Base-by-base conservation (phyloP, 352 stramenopile species). In the Pythium coloratum region DNA sequence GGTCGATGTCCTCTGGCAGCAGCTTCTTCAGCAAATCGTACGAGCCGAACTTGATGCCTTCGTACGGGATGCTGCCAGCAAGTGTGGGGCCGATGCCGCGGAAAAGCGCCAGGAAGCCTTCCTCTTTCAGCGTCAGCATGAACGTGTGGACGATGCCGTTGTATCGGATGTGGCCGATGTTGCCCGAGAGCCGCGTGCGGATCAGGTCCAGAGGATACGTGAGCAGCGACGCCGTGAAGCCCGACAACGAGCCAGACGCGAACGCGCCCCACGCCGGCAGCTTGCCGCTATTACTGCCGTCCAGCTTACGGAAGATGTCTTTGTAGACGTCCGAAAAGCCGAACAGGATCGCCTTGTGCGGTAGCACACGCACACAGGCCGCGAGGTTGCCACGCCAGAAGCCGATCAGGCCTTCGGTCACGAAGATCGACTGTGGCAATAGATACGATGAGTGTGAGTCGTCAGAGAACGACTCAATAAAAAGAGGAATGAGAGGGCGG, bases 261-360 rank as follows among this genome's bases (percentile, higher is more conserved):
- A 96, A 96, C 7, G 82, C 70, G 0, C 84, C 80, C 75, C 83
- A 90, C 0, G 65, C 49, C 0, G 82, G 82, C 36, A 90, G 68
- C 57, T 66, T 63, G 6, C 66, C 67, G 0, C 58, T 57, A 3
- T 62, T 32, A 59, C 75, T 66, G 3, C 59, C 65, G 30, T 66
- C 51, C 30, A 71, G 54, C 38, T 49, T 55, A 12, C 81, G 74
- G 64, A 95, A 85, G 6, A 88, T 42, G 53, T 92, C 84, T 70
- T 96, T 96, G 76, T 95, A 96, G 13, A 89, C 79, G 75, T 96
- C 89, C 28, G 88, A 94, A 59, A 86, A 95, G 46, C 78, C 85
- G 67, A 96, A 96, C 53, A 92, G 76, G 13, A 94, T 75, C 6
- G 83, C 86, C 49, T 92, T 94, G 70, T 92, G 82, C 6, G 86